Percentiles rank a stretch among this genome's conserved stretches.
Conservation (phyloP, 1,284 basidiomycete genomes). For the Neonothopanus nambi region DNA sequence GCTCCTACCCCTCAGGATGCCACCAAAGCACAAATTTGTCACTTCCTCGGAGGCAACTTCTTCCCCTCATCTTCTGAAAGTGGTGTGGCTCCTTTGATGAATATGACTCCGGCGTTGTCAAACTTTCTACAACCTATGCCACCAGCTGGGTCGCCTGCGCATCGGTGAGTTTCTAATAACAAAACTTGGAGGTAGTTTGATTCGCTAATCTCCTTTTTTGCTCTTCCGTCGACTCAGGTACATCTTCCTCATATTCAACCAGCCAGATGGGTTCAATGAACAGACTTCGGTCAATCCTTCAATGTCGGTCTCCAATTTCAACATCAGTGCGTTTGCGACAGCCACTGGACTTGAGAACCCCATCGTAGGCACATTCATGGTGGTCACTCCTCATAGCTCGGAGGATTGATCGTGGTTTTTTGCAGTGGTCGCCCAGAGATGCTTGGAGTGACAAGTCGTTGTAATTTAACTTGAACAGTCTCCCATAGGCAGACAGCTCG, state of each 20-base stretch:
- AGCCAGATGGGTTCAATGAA: too few species aligned
- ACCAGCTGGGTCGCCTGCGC: constrained; percentile 49
- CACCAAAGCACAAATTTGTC: constrained; percentile 45
- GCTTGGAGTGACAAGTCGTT: too few species aligned
- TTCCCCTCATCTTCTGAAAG: constrained; percentile 12
- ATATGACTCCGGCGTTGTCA: constrained; percentile 44
- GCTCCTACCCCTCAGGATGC: constrained; percentile 46
- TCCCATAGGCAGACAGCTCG: too few species aligned
- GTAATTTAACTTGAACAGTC: too few species aligned
- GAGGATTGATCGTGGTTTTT: too few species aligned
- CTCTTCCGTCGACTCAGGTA: constrained; percentile 33
- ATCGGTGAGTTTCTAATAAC: constrained; percentile 37
- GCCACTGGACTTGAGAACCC: constrained; percentile 40
- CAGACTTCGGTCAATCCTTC: too few species aligned
- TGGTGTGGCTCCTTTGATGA: constrained; percentile 29
- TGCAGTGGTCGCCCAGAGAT: too few species aligned
- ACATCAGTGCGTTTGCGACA: constrained; percentile 44
- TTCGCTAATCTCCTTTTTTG: too few species aligned
- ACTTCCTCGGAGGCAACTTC: constrained; percentile 52
- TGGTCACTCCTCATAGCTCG: constrained; percentile 44
- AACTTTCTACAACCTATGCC: constrained; percentile 48
- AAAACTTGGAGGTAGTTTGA: not conserved
- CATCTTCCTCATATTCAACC: too few species aligned
- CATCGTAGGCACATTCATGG: constrained; percentile 50
- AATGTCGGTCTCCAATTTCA: too few species aligned